A percentile compares a stretch with the other conserved stretches of the same genome.
phyloP scores from a whole-genome alignment of 148 eudicot genomes.

The Camellia japonica region DNA sequence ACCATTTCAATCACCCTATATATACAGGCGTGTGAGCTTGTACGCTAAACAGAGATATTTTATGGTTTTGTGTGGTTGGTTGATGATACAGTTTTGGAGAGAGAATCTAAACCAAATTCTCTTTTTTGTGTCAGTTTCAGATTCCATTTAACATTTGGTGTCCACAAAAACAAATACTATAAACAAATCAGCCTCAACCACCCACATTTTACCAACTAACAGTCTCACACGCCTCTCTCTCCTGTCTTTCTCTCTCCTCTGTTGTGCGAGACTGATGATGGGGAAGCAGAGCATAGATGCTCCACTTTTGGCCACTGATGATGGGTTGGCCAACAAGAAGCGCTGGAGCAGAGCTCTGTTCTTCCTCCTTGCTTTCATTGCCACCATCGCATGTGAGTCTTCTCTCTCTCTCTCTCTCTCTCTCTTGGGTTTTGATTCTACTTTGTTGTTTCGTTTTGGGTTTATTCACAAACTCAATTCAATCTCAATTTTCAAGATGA shows the following conservation, averaged over 20 bases:
- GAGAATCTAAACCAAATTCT: no score
- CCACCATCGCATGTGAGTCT: constrained; percentile 30
- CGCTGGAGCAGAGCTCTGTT: constrained; percentile 28
- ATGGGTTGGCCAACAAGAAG: constrained; percentile 10
- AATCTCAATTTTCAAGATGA: background rate
- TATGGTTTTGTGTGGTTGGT: no score
- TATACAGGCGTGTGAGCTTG: no score
- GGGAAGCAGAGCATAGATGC: constrained; percentile 25
- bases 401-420: background rate
- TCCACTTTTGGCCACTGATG: constrained; percentile 28
- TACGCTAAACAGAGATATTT: no score
- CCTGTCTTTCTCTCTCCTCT: background rate
- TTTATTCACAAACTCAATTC: background rate
- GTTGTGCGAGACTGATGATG: constrained; percentile 7
- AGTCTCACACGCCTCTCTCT: background rate
- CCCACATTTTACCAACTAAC: background rate
- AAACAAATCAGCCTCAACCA: no score
- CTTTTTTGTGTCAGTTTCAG: no score
- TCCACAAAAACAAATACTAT: no score
- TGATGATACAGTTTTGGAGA: no score
- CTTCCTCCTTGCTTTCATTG: constrained; percentile 29
- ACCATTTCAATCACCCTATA: no score
- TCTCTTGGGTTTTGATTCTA: background rate
- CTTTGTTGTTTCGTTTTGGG: background rate
- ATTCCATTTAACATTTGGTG: no score